These are phyloP conservation scores for Vaccinium corymbosum DNA, from an alignment of 148 eudicot species.

Conservation along the genomic window DNA sequence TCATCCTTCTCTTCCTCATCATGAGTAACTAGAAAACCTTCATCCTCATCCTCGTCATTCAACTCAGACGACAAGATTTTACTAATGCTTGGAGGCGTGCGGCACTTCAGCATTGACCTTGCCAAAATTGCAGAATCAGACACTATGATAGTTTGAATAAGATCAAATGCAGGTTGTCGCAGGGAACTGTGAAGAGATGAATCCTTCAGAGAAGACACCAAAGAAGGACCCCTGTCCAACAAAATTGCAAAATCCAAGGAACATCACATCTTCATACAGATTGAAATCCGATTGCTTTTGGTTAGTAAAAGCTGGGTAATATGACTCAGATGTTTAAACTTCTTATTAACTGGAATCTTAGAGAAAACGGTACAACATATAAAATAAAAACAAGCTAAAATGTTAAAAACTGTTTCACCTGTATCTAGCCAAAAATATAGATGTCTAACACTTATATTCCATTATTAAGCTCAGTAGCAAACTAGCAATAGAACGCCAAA, in stretches of 20 bases:
- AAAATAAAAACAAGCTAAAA: neutral
- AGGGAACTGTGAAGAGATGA: conserved; percentile 67
- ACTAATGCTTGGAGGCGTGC: conserved; percentile 26
- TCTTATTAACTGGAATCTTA: neutral
- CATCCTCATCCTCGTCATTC: conserved; percentile 52
- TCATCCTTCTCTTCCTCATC: conserved; percentile 40
- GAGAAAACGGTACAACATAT: neutral
- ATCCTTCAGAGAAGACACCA: conserved; percentile 87
- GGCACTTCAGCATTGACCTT: conserved; percentile 48
- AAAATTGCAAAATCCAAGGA: conserved; percentile 19
- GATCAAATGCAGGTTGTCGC: conserved; percentile 92
- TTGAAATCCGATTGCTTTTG: neutral
- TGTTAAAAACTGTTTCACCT: neutral
- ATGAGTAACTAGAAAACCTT: conserved; percentile 30
- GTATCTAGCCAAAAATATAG: neutral
- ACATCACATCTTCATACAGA: conserved; percentile 7
- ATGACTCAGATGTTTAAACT: neutral
- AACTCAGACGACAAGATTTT: conserved; percentile 30
- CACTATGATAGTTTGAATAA: conserved; percentile 76
- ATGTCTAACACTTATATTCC: conserved; percentile 3
- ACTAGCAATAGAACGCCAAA: neutral
- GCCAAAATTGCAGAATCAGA: conserved; percentile 90
- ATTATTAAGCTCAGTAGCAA: neutral
- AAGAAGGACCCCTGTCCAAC: conserved; percentile 83
- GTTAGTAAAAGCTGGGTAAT: neutral